Percentiles rank a stretch among this genome's conserved stretches.
phyloP scores from a whole-genome alignment of 305 asterid genomes.

The Caryopteris hybrid region DNA sequence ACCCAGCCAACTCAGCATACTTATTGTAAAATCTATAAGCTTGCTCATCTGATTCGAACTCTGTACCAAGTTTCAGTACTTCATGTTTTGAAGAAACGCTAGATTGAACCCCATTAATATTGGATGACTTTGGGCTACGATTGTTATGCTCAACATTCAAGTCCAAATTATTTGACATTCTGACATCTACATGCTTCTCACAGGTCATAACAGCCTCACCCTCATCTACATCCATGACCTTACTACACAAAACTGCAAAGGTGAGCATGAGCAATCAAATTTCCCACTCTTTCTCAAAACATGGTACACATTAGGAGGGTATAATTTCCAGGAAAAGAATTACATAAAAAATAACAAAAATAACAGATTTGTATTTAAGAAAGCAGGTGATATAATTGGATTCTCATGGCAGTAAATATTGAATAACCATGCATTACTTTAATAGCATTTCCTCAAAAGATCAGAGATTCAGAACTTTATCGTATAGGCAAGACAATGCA shows the following conservation, averaged over 20 bases:
- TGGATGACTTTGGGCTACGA: constrained; percentile 35
- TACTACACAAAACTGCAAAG: constrained; percentile 18
- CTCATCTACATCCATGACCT: constrained; percentile 36
- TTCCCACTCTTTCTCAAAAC: background rate
- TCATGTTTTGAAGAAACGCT: constrained; percentile 21
- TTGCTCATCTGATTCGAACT: constrained; percentile 55
- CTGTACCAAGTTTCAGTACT: constrained; percentile 39
- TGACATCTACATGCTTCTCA: constrained; percentile 29
- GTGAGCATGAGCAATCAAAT: constrained; percentile 4
- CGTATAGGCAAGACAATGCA: background rate
- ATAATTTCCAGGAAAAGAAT: background rate
- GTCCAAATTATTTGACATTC: constrained; percentile 47
- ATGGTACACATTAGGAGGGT: background rate
- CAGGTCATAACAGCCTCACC: constrained; percentile 30
- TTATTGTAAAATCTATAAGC: constrained; percentile 43
- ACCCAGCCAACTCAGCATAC: constrained; percentile 60
- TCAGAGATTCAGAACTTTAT: background rate
- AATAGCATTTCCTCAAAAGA: background rate
- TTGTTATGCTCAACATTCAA: constrained; percentile 48
- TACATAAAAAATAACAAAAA: background rate
- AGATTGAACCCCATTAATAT: constrained; percentile 22
- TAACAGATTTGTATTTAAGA: background rate
- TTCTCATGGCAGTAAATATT: background rate
- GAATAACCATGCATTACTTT: background rate
- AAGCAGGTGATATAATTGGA: background rate